Percentiles rank a stretch among this genome's conserved stretches.
Evolutionary conservation across 2,329 filamentous ascomycete genomes (phyloP).

Genomic region (Aureobasidium melanogenum): DNA sequence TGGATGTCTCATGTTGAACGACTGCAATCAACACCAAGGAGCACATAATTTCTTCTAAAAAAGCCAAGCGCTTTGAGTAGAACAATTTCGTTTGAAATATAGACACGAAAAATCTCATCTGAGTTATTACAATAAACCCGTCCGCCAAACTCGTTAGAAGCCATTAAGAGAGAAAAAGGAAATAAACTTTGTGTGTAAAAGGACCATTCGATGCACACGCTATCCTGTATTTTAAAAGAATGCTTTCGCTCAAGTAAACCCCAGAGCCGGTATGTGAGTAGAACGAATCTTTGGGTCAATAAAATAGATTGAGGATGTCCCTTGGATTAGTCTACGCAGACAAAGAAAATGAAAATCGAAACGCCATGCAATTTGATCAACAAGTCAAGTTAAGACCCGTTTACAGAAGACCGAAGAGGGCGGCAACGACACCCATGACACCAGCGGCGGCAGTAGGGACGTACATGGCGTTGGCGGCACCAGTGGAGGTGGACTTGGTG

Average conservation of each 20-base stretch:
- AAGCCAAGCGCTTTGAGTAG: neutral
- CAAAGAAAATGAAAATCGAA: slow-evolving; percentile 28
- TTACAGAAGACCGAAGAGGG: slow-evolving; percentile 40
- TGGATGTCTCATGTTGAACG: neutral
- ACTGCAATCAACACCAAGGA: neutral
- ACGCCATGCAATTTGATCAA: slow-evolving; percentile 23
- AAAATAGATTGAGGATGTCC: slow-evolving; percentile 10
- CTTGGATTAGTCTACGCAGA: slow-evolving; percentile 32
- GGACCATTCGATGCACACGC: slow-evolving; percentile 11
- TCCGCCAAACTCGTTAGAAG: slow-evolving; percentile 10
- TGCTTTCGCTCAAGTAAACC: slow-evolving; percentile 1
- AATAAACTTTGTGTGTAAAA: slow-evolving; percentile 5
- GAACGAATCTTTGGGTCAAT: neutral
- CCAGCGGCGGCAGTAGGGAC: slow-evolving; percentile 32
- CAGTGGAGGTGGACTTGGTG: slow-evolving; percentile 18
- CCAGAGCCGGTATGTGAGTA: slow-evolving; percentile 2
- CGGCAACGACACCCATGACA: slow-evolving; percentile 38
- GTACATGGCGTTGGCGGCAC: slow-evolving; percentile 32
- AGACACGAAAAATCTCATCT: slow-evolving; percentile 9
- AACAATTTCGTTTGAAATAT: neutral
- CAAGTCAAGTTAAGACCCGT: slow-evolving; percentile 15
- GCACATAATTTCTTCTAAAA: neutral
- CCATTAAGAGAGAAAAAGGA: slow-evolving; percentile 10
- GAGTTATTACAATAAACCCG: slow-evolving; percentile 11
- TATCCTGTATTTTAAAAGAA: slow-evolving; percentile 13